Base-by-base conservation (phyloP, 1,284 basidiomycete species). In the Ceratobasidium theobromae region DNA sequence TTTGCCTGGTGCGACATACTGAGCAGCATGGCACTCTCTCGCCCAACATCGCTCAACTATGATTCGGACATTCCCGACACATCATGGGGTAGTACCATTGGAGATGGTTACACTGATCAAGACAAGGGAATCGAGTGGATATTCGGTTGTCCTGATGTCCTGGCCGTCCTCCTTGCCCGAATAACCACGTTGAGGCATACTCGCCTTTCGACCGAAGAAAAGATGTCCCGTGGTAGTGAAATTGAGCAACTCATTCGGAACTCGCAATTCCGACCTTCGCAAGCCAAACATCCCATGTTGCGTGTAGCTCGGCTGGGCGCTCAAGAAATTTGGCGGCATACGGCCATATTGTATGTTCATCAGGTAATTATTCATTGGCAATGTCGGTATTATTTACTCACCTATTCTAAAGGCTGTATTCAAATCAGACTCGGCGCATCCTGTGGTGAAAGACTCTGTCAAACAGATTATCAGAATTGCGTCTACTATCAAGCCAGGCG, bases 1-100 rank as follows among this genome's bases (percentile, higher is more conserved):
- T 49, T 60, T 16, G 30, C 57, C 27, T 60, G 45, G 45, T 62
- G 58, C 58, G 58, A 62, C 27, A 52, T 62, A 11, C 33, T 52
- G n/a, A 35, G 35, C 21, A 25, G 45, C n/a, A 30, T 62, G 33
- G 58, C 58, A 5, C n/a, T 32, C 4, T 62, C 58, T 2, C 46
- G 48, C 0, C 58, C 58, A 3, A 62, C 58, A 2, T 16, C 40
- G 25, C 35, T 62, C 30, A 18, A 35, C 27, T 62, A 62, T 30
- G 9, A 30, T n/a, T 41, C 33, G 11, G 14, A 52, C 27, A 21
- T 58, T 21, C 21, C n/a, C 3, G 23, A 16, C 8, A 2, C 27
- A 3, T 32, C 16, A n/a, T 21, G 23, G 21, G 12, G n/a, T 30
- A 38, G 28, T 25, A 23, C 18, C 23, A 18, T 16, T 38, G 57